Conservation (phyloP, 257 asterid genomes). For the Cinchona pubescens region DNA sequence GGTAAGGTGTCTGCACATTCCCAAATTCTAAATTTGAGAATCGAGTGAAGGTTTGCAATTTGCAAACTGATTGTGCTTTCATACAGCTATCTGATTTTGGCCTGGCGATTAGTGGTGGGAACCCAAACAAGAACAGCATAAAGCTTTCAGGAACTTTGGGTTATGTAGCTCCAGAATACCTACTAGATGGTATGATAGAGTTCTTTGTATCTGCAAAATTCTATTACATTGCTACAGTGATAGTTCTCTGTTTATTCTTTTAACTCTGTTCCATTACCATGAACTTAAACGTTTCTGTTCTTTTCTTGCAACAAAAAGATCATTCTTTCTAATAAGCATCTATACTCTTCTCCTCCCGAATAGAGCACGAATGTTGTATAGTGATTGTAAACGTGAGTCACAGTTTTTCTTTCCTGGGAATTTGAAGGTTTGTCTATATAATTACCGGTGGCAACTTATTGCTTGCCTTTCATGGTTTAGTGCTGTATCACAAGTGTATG, state of each 20-base stretch:
- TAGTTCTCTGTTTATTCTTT: not conserved
- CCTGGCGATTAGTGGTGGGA: constrained; percentile 67
- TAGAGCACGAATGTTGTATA: not conserved
- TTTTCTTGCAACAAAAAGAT: not conserved
- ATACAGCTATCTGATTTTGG: constrained; percentile 90
- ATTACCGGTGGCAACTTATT: not conserved
- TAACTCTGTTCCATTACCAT: not conserved
- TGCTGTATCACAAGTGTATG: not conserved
- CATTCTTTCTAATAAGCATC: not conserved
- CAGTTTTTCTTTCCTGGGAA: not conserved
- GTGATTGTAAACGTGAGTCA: not conserved
- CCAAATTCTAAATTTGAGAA: not conserved
- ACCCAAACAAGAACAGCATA: constrained; percentile 45
- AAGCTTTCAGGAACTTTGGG: constrained; percentile 94
- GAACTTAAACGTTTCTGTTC: not conserved
- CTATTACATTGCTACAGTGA: not conserved
- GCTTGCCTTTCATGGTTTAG: not conserved
- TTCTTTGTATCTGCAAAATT: constrained; percentile 1
- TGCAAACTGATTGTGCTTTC: constrained; percentile 18
- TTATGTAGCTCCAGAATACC: constrained; percentile 84
- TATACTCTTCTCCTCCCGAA: not conserved
- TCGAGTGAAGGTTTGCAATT: constrained; percentile 7
- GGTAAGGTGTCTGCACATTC: constrained; percentile 41
- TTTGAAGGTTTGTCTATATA: not conserved
- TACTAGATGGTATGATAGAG: constrained; percentile 61